A percentile compares a stretch with the other conserved stretches of the same genome.
Evolutionary conservation across 805 yeast genomes (phyloP).

Genomic region (Wickerhamiella lipophila): DNA sequence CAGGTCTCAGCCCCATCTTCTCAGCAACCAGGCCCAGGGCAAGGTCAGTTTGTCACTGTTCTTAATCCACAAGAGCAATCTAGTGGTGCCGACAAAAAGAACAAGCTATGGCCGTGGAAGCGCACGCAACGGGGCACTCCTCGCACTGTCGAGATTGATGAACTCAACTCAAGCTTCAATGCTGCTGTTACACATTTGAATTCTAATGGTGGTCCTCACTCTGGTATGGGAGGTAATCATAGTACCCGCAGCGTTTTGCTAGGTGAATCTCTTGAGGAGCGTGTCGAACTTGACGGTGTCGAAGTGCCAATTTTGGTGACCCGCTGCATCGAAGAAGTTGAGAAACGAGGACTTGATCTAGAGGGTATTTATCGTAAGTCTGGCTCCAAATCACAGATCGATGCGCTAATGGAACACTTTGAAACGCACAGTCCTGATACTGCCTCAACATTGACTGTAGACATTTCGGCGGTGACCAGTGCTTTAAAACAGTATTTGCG

Average conservation of each 20-base stretch:
- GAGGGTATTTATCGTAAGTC: slow-evolving; percentile 90
- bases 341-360: slow-evolving; percentile 53
- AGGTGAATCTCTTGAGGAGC: slow-evolving; percentile 43
- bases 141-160: slow-evolving; percentile 7
- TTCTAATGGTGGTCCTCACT: neutral
- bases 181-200: slow-evolving; percentile 4
- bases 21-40: neutral
- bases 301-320: slow-evolving; percentile 59
- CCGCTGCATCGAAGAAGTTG: slow-evolving; percentile 65
- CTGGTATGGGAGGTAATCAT: neutral
- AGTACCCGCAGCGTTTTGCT: slow-evolving; percentile 8
- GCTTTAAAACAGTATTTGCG: slow-evolving; percentile 80
- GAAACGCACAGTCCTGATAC: slow-evolving; percentile 28
- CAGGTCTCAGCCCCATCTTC: neutral
- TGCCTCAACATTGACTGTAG: slow-evolving; percentile 36
- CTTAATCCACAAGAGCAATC: slow-evolving; percentile 9
- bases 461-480: slow-evolving; percentile 76
- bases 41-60: slow-evolving; percentile 14
- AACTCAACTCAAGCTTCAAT: neutral
- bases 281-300: slow-evolving; percentile 50
- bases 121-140: slow-evolving; percentile 10
- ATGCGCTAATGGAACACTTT: slow-evolving; percentile 33
- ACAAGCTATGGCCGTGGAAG: slow-evolving; percentile 13
- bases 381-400: slow-evolving; percentile 63
- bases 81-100: neutral